These are phyloP conservation scores for Kodamaea ohmeri DNA, from an alignment of 1,139 yeast species.

Conservation along the genomic window DNA sequence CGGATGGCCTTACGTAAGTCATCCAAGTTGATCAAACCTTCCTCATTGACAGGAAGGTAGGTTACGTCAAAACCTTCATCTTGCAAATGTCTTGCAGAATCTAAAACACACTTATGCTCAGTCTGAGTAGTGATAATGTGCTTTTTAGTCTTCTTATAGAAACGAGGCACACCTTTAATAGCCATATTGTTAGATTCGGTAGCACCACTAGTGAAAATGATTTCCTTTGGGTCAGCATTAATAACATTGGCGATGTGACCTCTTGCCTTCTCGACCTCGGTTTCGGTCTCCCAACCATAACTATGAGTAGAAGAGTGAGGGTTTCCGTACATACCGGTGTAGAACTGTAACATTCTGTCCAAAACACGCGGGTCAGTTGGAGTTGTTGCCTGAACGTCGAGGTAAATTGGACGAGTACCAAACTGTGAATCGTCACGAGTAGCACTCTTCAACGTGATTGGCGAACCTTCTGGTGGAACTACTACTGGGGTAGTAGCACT, in stretches of 20 bases:
- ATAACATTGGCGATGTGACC: conserved; percentile 76
- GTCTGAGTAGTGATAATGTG: conserved; percentile 96
- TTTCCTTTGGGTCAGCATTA: conserved; percentile 94
- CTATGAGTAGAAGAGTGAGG: conserved; percentile 97
- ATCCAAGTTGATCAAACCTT: conserved; percentile 78
- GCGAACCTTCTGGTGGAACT: conserved; percentile 45
- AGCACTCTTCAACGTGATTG: conserved; percentile 43
- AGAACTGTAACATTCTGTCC: conserved; percentile 89
- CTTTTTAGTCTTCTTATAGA: conserved; percentile 82
- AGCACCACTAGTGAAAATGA: conserved; percentile 95
- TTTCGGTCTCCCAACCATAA: conserved; percentile 99
- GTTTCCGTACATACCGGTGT: conserved; percentile 92
- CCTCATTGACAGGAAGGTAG: conserved; percentile 75
- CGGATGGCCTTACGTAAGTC: conserved; percentile 80
- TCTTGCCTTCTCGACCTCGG: conserved; percentile 86
- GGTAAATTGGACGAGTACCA: conserved; percentile 83
- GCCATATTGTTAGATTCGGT: conserved; percentile 96
- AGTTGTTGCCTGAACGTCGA: conserved; percentile 97
- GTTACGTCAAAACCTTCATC: conserved; percentile 98
- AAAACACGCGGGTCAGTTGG: conserved; percentile 97
- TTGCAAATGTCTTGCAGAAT: conserved; percentile 90
- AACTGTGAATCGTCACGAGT: conserved; percentile 42
- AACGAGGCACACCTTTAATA: conserved; percentile 91
- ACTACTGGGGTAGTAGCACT: conserved; percentile 13
- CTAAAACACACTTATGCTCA: conserved; percentile 96